These are phyloP conservation scores for Canariomyces notabilis DNA, from an alignment of 2,329 filamentous ascomycete species.

Conservation along the genomic window DNA sequence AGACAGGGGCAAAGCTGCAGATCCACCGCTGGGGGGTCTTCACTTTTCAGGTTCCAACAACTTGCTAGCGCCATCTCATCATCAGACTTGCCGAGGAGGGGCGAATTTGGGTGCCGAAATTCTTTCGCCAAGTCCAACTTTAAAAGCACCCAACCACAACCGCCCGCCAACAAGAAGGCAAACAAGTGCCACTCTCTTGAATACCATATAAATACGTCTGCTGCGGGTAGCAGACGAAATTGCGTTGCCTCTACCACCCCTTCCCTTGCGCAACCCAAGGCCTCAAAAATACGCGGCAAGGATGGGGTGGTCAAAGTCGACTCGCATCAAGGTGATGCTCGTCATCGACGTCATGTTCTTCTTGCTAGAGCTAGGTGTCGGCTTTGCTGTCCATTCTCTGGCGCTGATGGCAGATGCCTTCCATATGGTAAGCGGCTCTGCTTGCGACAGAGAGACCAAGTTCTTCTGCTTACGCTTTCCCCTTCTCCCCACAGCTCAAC, in stretches of 20 bases:
- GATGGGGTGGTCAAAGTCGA: conserved; percentile 90
- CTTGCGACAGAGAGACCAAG: neutral
- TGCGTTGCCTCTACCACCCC: neutral
- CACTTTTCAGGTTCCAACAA: neutral
- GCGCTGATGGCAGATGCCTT: conserved; percentile 95
- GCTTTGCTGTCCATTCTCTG: conserved; percentile 83
- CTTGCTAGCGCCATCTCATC: no score
- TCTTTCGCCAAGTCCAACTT: no score
- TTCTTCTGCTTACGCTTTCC: conserved; percentile 18
- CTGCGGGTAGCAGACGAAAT: neutral
- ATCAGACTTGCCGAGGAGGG: no score
- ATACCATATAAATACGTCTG: neutral
- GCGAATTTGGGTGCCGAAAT: no score
- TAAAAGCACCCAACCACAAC: no score
- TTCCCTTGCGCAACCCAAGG: neutral
- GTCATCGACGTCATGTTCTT: conserved; percentile 88
- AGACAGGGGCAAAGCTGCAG: neutral
- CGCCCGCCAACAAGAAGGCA: no score
- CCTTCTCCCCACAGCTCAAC: conserved; percentile 60
- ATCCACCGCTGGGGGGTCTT: no score
- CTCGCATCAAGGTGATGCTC: conserved; percentile 88
- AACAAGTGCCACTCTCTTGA: neutral
- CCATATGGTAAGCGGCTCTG: conserved; percentile 69
- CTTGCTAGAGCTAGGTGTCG: conserved; percentile 77
- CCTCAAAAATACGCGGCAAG: conserved; percentile 13